Evolutionary conservation across 345 rosid genomes (phyloP), one percentile per base, ranked within the genome.

Genomic region (Eucalyptus shirleyi): DNA sequence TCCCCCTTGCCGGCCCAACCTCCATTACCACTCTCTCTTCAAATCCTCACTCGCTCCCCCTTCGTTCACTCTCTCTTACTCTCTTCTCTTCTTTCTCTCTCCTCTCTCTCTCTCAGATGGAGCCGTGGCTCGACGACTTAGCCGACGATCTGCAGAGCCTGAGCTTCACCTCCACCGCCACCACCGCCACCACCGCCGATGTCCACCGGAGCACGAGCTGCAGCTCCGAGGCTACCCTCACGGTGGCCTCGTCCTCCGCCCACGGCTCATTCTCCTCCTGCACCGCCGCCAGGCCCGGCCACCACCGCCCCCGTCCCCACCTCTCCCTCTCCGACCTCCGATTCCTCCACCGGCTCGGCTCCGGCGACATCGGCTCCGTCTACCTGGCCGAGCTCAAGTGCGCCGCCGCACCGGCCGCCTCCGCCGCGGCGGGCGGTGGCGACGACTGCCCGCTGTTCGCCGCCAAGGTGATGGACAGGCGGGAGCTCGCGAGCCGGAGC

Each of bases 301-400:
- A 85, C 87, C 51, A 85, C 51, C 87, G 47, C 32, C 51, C 88
- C 93, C 90, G 81, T 32, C 88, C 32, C 85, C 90, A 67, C 94
- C 32, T 95, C 94, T 85, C 98, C 45, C 95, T 97, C 53, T 90
- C 98, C 90, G 99, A 97, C 94, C 93, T 97, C 90, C 90, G 94
- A 32, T 96, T 97, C 93, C 93, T 95, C 89, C 94, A 93, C 92
- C 98, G 98, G 32, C 96, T 97, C 23, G 99, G 99, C 87, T 94
- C 99, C 88, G 99, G 99, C 45, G 99, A 97, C 92, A 97, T 97
- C 93, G 98, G 99, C 87, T 96, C 97, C 51, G 99, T 97, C 88
- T 97, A 95, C 93, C 87, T 96, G 34, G 96, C 98, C 14, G 98
- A 96, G 88, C 90, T 95, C 81, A 96, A 95, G 90, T 91, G 94